Evolutionary conservation across 108 stramenopile genomes (phyloP).

Genomic region (Chaetoceros muelleri): DNA sequence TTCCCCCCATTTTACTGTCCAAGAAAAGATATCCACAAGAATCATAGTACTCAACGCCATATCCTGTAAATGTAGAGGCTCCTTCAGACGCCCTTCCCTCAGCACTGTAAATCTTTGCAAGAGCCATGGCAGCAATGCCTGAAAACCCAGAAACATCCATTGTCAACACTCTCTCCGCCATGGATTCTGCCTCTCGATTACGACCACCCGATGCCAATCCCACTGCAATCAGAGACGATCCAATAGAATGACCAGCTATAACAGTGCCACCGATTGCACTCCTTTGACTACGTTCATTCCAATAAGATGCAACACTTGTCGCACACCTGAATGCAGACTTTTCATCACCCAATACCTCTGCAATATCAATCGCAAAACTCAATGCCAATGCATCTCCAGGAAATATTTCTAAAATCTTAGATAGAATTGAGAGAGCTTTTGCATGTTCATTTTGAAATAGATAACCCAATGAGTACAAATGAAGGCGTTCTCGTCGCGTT

Average conservation of each 20-base stretch:
- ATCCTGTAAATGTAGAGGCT: constrained; percentile 55
- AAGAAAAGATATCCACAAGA: constrained; percentile 55
- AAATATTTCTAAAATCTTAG: constrained; percentile 43
- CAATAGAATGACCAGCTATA: constrained; percentile 58
- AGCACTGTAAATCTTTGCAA: constrained; percentile 50
- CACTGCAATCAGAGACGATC: constrained; percentile 43
- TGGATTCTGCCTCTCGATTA: constrained; percentile 40
- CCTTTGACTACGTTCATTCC: constrained; percentile 57
- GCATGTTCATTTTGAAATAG: constrained; percentile 51
- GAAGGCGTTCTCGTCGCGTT: constrained; percentile 45
- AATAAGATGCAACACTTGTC: constrained; percentile 52
- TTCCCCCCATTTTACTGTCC: constrained; percentile 56
- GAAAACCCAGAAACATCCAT: constrained; percentile 41
- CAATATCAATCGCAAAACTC: constrained; percentile 64
- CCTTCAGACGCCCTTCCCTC: constrained; percentile 74
- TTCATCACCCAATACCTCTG: constrained; percentile 54
- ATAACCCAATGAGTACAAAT: constrained; percentile 47
- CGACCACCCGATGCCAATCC: constrained; percentile 57
- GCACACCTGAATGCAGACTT: constrained; percentile 37
- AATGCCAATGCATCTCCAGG: constrained; percentile 74
- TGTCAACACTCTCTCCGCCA: constrained; percentile 37
- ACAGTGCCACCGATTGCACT: constrained; percentile 31
- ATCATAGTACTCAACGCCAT: constrained; percentile 46
- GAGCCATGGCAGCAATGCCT: constrained; percentile 56
- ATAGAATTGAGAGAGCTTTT: constrained; percentile 39